A percentile compares a stretch with the other conserved stretches of the same genome.
phyloP scores from a whole-genome alignment of 192 early-diverging fungal genomes.

The Obelidium mucronatum region DNA sequence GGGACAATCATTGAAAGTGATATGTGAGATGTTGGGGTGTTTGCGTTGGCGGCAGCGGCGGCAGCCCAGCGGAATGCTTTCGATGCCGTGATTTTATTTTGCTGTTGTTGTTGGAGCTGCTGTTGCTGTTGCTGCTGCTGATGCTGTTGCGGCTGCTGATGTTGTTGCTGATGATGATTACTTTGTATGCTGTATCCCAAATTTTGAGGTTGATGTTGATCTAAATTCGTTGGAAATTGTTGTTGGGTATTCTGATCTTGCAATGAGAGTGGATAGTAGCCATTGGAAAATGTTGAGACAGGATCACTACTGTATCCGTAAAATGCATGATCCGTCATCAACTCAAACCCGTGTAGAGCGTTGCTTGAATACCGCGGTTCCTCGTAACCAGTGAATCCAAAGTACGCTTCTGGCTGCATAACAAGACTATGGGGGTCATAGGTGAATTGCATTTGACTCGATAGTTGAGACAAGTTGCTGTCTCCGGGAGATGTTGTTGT shows the following conservation, averaged over 20 bases:
- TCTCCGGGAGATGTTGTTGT: not conserved
- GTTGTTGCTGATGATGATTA: too few species aligned
- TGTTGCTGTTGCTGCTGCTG: conserved; percentile 5
- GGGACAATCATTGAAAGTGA: conserved; percentile 27
- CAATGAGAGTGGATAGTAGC: not conserved
- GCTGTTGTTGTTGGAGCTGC: not conserved
- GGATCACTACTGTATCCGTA: conserved; percentile 1
- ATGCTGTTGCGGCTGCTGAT: not conserved
- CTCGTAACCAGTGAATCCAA: conserved; percentile 11
- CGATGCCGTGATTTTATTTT: not conserved
- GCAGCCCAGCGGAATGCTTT: conserved; percentile 22
- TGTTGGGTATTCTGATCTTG: not conserved
- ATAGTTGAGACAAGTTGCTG: too few species aligned
- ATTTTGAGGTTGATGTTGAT: not conserved
- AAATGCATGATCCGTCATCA: conserved; percentile 23
- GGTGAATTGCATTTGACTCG: not conserved
- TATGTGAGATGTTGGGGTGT: not conserved
- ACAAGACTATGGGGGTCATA: conserved; percentile 2
- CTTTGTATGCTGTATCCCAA: too few species aligned
- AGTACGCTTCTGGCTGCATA: not conserved
- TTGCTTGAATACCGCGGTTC: conserved; percentile 3
- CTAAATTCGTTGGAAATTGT: not conserved
- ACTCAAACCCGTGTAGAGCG: conserved; percentile 11
- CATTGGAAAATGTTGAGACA: not conserved
- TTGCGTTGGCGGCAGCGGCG: not conserved